Evolutionary conservation across 768 basidiomycete genomes (phyloP), one percentile per base, ranked within the genome.

Genomic region (Collybiopsis confluens): DNA sequence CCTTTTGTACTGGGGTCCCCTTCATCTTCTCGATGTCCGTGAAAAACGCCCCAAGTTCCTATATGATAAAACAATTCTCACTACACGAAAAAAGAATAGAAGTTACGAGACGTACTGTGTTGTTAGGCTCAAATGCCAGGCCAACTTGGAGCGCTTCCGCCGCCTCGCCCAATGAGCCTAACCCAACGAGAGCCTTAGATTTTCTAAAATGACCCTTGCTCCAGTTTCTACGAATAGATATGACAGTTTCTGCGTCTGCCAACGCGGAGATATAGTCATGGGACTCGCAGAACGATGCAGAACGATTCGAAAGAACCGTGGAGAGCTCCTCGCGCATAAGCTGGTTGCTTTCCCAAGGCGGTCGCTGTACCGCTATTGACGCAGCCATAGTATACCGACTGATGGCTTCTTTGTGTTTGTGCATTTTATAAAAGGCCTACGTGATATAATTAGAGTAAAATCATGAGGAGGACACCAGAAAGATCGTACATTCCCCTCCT

Each of bases 161-260:
- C 8, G 94, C 94, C 40, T 96, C 94, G 40, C 83, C 70, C 52
- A 82, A 69, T 42, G 75, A 70, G 2, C 76, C 78, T 46, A 99
- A 74, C 20, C 81, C 92, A 1, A 90, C 73, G 40, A 99, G 73
- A 0, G 96, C 92, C 65, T 92, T 92, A 2, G 92, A 90, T 65
- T 90, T 94, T 55, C 97, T 79, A 76, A 97, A 97, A 68, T 98
- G 91, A 0, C 94, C 97, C 65, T 98, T 99, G 62, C 89, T 82
- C 95, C 96, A 98, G 42, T 83, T 85, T 53, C 85, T 77, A 63
- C 92, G 89, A 48, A 97, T 72, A 58, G 81, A 70, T 38, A 97
- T 86, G 63, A 98, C 93, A 1, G 86, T 85, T 54, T 98, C 94
- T 0, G 97, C 94, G 64, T 99, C 97, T 24, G 85, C 85, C 7